Base-by-base conservation (phyloP, 805 yeast species). In the Torulaspora microellipsoides region DNA sequence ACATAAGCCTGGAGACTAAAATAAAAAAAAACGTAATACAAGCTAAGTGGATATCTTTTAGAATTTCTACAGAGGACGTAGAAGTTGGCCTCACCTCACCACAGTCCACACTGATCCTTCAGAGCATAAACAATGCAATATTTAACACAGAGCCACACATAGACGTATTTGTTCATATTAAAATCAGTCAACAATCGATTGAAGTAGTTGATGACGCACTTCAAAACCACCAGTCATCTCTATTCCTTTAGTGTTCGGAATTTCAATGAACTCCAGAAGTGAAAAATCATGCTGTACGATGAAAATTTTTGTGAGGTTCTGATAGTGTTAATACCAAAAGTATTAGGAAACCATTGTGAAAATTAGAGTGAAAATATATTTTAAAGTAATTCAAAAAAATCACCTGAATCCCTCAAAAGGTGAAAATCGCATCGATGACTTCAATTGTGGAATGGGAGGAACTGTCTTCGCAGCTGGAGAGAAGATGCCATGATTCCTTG, bases 61-160 rank as follows among this genome's bases (percentile, higher is more conserved):
- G 65, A 73, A 69, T 66, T 75, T 72, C 64, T 67, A 66, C 52
- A 20, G 56, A 64, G 68, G 77, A 71, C 77, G 77, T 72, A 76
- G 51, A 65, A 51, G 20, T 17, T 47, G 67, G 68, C 75, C 73
- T 62, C 71, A 75, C 75, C 73, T 62, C 71, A 75, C 68, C 66
- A 73, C 71, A 69, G 45, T 75, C 78, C 76, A 65, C 78, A 72
- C 68, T 71, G 76, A 75, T 75, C 78, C 55, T 20, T 20, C 7
- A 7, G 8, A 20, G 25, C 8, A 20, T 20, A 20, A 20, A 20
- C 8, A 6, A 4, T 20, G 4, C 25, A 20, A 20, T 20, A 34
- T n/a, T n/a, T 50, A 52, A 53, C 51, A n/a, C 53, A 59, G 48
- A 44, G 34, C 42, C 39, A 30, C 23, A 31, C 78, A 5, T 2